Base-by-base conservation (phyloP, 2,329 filamentous ascomycete genomes). In the Colletotrichum cordylinicola region DNA sequence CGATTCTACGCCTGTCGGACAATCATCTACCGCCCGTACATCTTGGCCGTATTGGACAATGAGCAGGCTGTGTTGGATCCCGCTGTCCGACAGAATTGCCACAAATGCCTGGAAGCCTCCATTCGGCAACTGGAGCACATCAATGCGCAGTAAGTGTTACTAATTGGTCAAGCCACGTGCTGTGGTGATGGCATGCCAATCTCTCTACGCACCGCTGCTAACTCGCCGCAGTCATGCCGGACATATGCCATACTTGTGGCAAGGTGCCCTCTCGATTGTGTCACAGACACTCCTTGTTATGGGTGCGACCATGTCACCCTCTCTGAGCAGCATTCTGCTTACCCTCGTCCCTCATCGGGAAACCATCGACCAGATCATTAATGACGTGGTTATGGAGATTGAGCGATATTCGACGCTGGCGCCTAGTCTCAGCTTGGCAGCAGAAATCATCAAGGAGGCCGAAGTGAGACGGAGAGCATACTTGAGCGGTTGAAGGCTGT, bases 1-100 rank as follows among this genome's bases (percentile, higher is more conserved):
- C 91, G 95, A 35, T 97, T 96, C 85, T 96, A 95, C 83, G 95
- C 95, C 56, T 97, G 95, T 83, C 92, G 94, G 72, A 96, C 94
- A 31, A 96, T 96, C 80, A 96, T 97, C 78, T 96, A 95, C 85
- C 90, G 95, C 33, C 95, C 95, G 0, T 96, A 96, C 82, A 94
- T 96, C 77, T 87, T 96, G 74, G 94, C 94, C 13, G 94, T 96
- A 3, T 85, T 97, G 27, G 93, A 96, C 80, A 95, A 96, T 76
- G 94, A 96, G 80, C 92, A 92, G 78, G 90, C 93, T 27, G 91
- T 93, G 16, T 84, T 94, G 80, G 94, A 96, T 84, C 92, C 91
- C 13, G 89, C 91, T 13, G 94, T 96, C 66, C 91, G 93, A 78
- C 94, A 95, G 66, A 94, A 93, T 81, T 96, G 95, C 83, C 92